Percentiles rank a stretch among this genome's conserved stretches.
phyloP scores from a whole-genome alignment of 2,329 filamentous ascomycete genomes.

The Orbilia javanica region DNA sequence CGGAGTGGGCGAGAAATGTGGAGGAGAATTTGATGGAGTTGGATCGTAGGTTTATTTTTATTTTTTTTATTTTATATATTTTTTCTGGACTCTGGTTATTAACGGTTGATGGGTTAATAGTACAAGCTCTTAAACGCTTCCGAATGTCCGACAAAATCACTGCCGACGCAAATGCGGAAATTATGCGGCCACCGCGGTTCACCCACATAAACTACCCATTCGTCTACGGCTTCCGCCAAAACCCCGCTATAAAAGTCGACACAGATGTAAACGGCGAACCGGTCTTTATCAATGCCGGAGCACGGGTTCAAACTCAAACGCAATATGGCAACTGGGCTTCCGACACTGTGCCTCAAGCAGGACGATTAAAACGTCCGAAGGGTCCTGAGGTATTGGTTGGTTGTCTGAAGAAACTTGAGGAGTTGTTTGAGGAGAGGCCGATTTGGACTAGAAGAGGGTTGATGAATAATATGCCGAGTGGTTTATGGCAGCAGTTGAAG shows the following conservation, averaged over 20 bases:
- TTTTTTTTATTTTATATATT: neutral
- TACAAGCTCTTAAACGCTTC: conserved; percentile 72
- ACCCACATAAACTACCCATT: conserved; percentile 77
- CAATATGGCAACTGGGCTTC: conserved; percentile 74
- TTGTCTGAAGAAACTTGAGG: conserved; percentile 69
- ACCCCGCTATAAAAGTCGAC: conserved; percentile 78
- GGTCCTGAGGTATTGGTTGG: conserved; percentile 65
- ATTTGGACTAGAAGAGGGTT: conserved; percentile 88
- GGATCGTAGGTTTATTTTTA: conserved; percentile 70
- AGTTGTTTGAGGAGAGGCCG: conserved; percentile 78
- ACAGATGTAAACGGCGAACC: conserved; percentile 71
- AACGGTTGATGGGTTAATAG: conserved; percentile 5
- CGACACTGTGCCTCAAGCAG: conserved; percentile 73
- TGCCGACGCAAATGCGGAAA: conserved; percentile 73
- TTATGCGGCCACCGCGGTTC: conserved; percentile 84
- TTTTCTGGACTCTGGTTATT: conserved; percentile 63
- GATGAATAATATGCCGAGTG: conserved; percentile 77
- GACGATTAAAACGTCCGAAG: conserved; percentile 69
- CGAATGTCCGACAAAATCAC: conserved; percentile 75
- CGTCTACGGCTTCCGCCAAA: conserved; percentile 84
- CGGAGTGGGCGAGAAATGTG: conserved; percentile 78
- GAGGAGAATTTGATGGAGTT: conserved; percentile 78
- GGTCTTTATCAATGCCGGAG: conserved; percentile 72
- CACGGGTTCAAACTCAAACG: conserved; percentile 72
- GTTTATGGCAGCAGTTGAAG: conserved; percentile 70